A percentile compares a stretch with the other conserved stretches of the same genome.
Evolutionary conservation across 2,329 filamentous ascomycete species (phyloP).

Genomic region (Chaetomium strumarium): DNA sequence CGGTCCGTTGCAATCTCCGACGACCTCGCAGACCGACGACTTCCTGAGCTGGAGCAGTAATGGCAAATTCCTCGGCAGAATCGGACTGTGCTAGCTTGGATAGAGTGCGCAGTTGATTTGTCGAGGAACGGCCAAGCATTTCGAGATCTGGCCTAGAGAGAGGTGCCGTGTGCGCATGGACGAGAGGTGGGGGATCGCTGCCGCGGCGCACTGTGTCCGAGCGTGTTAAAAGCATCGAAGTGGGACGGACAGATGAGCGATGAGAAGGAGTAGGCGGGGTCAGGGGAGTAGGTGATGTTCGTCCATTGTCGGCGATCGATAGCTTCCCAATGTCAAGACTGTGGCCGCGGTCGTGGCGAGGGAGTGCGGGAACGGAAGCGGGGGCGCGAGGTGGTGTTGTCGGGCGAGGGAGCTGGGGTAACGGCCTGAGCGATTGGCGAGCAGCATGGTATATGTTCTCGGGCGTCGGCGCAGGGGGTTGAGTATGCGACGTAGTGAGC

Average conservation of each 20-base stretch:
- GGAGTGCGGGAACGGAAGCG: too few relatives aligned
- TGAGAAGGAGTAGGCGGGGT: constrained; percentile 36
- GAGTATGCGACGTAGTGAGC: constrained; percentile 36
- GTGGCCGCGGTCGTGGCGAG: constrained; percentile 53
- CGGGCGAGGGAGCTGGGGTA: constrained; percentile 57
- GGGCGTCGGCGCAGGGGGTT: constrained; percentile 41
- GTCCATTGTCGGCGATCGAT: constrained; percentile 42
- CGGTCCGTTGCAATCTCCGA: constrained; percentile 69
- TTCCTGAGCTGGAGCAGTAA: constrained; percentile 72
- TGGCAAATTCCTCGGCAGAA: constrained; percentile 71
- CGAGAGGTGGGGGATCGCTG: constrained; percentile 30
- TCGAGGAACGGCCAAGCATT: constrained; percentile 80
- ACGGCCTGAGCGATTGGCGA: constrained; percentile 70
- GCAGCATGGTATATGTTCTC: constrained; percentile 64
- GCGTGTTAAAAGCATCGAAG: constrained; percentile 55
- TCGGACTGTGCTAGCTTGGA: constrained; percentile 75
- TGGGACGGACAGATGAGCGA: constrained; percentile 45
- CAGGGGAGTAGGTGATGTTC: constrained; percentile 27
- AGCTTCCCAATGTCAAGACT: constrained; percentile 58
- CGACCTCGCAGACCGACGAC: constrained; percentile 84
- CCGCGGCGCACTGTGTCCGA: constrained; percentile 46
- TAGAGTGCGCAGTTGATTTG: constrained; percentile 79
- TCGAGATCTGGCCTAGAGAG: constrained; percentile 69
- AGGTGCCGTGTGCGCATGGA: constrained; percentile 36
- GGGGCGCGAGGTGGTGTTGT: constrained; percentile 32